These are phyloP conservation scores for Penicillium egyptiacum DNA, from an alignment of 495 filamentous ascomycete genomes.

Conservation along the genomic window DNA sequence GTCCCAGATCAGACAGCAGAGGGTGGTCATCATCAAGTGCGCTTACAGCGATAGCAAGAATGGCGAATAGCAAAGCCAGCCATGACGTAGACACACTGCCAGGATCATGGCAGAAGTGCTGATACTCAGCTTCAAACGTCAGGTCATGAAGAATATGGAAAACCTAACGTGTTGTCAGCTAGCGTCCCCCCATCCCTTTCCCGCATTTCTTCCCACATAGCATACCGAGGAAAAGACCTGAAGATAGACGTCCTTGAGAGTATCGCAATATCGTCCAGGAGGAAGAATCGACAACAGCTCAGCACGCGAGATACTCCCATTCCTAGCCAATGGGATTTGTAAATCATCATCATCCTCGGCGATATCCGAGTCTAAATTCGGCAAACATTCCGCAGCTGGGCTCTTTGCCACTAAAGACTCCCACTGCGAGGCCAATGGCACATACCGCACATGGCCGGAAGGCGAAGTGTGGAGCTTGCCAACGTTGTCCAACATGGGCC, in stretches of 20 bases:
- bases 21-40: conserved; percentile 47
- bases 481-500: conserved; percentile 27
- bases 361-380: conserved; percentile 32
- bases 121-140: conserved; percentile 49
- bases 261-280: conserved; percentile 41
- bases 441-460: conserved; percentile 45
- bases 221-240: conserved; percentile 43
- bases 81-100: conserved; percentile 41
- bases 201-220: not conserved
- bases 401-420: conserved; percentile 32
- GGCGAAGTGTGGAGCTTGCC: conserved; percentile 36
- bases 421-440: conserved; percentile 41
- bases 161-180: conserved; percentile 22
- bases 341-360: conserved; percentile 42
- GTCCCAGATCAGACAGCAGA: conserved; percentile 43
- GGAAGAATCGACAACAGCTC: conserved; percentile 40
- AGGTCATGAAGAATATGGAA: conserved; percentile 51
- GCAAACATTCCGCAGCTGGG: conserved; percentile 32
- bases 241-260: conserved; percentile 42
- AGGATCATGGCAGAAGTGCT: conserved; percentile 45
- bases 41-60: conserved; percentile 46
- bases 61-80: conserved; percentile 47
- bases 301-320: conserved; percentile 29
- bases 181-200: not conserved
- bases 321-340: conserved; percentile 35